These are phyloP conservation scores for Cladobotryum mycophilum DNA, from an alignment of 2,329 filamentous ascomycete species.

Conservation along the genomic window DNA sequence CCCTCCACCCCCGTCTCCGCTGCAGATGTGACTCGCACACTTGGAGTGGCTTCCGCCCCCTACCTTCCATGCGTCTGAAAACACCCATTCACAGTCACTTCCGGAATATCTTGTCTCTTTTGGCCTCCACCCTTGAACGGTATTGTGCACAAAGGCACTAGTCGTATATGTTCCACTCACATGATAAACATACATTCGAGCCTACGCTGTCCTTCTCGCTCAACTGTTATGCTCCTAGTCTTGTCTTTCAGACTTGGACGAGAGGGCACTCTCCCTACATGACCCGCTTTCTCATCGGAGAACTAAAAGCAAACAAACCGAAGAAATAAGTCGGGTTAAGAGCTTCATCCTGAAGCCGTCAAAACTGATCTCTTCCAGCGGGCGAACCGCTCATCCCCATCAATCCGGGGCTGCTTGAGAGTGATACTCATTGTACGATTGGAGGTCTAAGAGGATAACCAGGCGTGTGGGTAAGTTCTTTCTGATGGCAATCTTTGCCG, in stretches of 20 bases:
- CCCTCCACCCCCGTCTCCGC: not conserved
- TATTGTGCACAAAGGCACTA: not conserved
- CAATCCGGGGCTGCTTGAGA: not conserved
- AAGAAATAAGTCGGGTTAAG: not conserved
- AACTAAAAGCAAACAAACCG: not conserved
- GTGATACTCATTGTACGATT: not conserved
- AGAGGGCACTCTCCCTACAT: no score
- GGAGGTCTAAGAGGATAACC: not conserved
- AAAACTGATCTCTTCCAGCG: not conserved
- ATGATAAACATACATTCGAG: not conserved
- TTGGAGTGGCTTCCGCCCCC: not conserved
- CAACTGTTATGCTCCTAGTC: not conserved
- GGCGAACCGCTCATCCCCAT: not conserved
- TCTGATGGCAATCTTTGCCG: not conserved
- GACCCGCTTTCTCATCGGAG: no score
- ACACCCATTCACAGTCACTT: not conserved
- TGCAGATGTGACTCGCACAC: not conserved
- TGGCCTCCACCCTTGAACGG: not conserved
- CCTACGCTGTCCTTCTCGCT: not conserved
- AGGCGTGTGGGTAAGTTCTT: not conserved
- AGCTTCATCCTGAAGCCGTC: not conserved
- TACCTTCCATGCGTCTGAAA: not conserved
- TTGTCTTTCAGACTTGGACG: not conserved
- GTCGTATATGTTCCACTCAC: not conserved
- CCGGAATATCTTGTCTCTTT: not conserved